Base-by-base conservation (phyloP, 2,329 filamentous ascomycete genomes). In the Zymoseptoria ardabiliae region DNA sequence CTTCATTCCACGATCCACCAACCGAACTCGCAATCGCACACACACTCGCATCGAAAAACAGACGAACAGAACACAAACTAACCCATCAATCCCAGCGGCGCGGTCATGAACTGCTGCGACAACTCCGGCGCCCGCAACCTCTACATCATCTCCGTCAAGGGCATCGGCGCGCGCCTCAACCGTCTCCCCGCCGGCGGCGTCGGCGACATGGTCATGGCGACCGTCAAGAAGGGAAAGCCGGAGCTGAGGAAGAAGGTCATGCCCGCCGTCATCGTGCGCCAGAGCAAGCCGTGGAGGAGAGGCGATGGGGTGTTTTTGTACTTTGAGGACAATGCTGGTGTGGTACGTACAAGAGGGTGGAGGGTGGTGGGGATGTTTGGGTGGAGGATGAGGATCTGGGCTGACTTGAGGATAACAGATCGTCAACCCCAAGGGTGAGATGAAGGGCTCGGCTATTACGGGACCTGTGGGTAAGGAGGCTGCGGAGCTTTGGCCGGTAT, bases 171-270 rank as follows among this genome's bases (percentile, higher is more conserved):
- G 71, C 91, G 93, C 73, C 88, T 97, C 73, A 97, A 97, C 88
- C 87, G 93, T 79, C 86, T 99, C 76, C 93, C 93, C 72, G 93
- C 94, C 75, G 94, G 90, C 72, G 94, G 94, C 86, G 93, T 97
- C 74, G 94, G 94, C 75, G 94, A 97, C 85, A 97, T 97, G 94
- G 94, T 97, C 78, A 97, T 99, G 92, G 93, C 93, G 70, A 97
- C 94, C 71, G 94, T 97, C 83, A 97, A 99, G 91, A 97, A 99
- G 90, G 94, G 95, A 83, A 99, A 99, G 91, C 95, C 95, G 68
- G 95, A 99, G 83, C 85, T 99, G 77, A 87, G 95, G 81, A 99
- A 99, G 90, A 99, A 99, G 90, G 94, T 99, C 80, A 96, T 99
- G 91, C 94, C 94, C 72, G 94, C 94, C 75, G 93, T 99, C 77